Evolutionary conservation across 768 basidiomycete genomes (phyloP).

Genomic region (Amanita brunnescens): DNA sequence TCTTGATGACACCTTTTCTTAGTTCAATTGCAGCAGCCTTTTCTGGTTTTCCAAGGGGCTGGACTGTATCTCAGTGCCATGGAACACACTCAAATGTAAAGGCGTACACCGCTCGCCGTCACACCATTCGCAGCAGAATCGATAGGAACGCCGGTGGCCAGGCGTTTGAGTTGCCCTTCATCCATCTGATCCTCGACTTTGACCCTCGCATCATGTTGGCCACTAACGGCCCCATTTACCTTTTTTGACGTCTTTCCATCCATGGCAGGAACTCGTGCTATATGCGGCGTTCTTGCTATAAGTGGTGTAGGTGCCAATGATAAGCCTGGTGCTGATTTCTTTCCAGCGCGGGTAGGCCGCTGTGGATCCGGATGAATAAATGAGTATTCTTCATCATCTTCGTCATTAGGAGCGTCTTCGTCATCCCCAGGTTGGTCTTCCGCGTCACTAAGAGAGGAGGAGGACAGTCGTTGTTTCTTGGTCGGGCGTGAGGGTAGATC

Average conservation of each 20-base stretch:
- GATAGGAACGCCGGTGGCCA: slow-evolving; percentile 75
- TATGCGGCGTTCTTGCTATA: slow-evolving; percentile 51
- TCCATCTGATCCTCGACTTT: slow-evolving; percentile 79
- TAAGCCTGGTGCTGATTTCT: slow-evolving; percentile 44
- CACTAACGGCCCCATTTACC: slow-evolving; percentile 33
- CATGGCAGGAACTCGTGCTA: slow-evolving; percentile 33
- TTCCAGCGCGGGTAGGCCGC: slow-evolving; percentile 4
- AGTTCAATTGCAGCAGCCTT: slow-evolving; percentile 78
- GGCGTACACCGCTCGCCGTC: slow-evolving; percentile 17
- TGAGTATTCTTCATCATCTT: slow-evolving; percentile 38
- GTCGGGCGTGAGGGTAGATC: slow-evolving; percentile 37
- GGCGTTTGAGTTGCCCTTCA: slow-evolving; percentile 62
- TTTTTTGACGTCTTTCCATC: slow-evolving; percentile 31
- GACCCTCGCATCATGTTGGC: slow-evolving; percentile 37
- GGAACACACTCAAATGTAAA: background rate
- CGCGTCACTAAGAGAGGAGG: slow-evolving; percentile 43
- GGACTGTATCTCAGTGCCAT: slow-evolving; percentile 8
- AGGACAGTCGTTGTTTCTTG: slow-evolving; percentile 47
- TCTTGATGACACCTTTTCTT: slow-evolving; percentile 72
- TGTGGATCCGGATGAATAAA: background rate
- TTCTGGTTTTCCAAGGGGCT: slow-evolving; percentile 55
- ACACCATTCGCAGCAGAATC: slow-evolving; percentile 45
- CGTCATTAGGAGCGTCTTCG: slow-evolving; percentile 36
- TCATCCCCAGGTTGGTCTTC: slow-evolving; percentile 30
- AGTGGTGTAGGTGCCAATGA: background rate